Percentiles rank a stretch among this genome's conserved stretches.
Conservation (phyloP, 176 grass and related monocot species). For the Aegilops umbellulata region DNA sequence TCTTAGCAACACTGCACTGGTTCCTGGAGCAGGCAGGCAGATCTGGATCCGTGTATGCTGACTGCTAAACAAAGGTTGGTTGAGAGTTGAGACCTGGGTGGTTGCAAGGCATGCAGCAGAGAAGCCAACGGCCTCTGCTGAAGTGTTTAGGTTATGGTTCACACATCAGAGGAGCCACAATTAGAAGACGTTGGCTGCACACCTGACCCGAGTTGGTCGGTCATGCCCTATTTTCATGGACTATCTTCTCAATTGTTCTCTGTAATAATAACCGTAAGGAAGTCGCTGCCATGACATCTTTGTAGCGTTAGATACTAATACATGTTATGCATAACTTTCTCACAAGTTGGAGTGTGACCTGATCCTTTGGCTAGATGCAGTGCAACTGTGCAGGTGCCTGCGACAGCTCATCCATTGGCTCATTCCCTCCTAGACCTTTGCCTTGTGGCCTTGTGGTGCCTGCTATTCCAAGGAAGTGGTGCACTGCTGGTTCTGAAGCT, state of each 20-base stretch:
- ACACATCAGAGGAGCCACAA: slow-evolving; percentile 32
- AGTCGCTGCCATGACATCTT: slow-evolving; percentile 1
- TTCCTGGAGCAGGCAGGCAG: slow-evolving; percentile 16
- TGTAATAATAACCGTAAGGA: not conserved
- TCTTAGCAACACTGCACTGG: slow-evolving; percentile 34
- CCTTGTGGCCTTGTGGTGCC: not conserved
- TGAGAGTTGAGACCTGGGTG: not conserved
- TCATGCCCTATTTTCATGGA: slow-evolving; percentile 19
- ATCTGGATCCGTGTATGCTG: slow-evolving; percentile 38
- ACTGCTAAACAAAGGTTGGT: slow-evolving; percentile 37
- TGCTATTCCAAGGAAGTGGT: slow-evolving; percentile 32
- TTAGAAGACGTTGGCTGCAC: slow-evolving; percentile 22
- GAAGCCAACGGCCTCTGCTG: slow-evolving; percentile 19
- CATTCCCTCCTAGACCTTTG: slow-evolving; percentile 16
- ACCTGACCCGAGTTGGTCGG: not conserved
- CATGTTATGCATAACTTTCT: not conserved
- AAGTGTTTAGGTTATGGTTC: slow-evolving; percentile 22
- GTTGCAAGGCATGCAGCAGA: slow-evolving; percentile 19
- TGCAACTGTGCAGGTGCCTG: slow-evolving; percentile 18
- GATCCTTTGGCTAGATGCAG: slow-evolving; percentile 26
- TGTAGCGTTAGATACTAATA: not conserved
- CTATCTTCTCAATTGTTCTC: not conserved
- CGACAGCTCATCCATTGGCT: slow-evolving; percentile 32
- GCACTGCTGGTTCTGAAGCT: not conserved
- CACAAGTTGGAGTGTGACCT: slow-evolving; percentile 37